These are phyloP conservation scores for Aphanomyces invadans DNA, from an alignment of 352 stramenopile species.

Conservation along the genomic window DNA sequence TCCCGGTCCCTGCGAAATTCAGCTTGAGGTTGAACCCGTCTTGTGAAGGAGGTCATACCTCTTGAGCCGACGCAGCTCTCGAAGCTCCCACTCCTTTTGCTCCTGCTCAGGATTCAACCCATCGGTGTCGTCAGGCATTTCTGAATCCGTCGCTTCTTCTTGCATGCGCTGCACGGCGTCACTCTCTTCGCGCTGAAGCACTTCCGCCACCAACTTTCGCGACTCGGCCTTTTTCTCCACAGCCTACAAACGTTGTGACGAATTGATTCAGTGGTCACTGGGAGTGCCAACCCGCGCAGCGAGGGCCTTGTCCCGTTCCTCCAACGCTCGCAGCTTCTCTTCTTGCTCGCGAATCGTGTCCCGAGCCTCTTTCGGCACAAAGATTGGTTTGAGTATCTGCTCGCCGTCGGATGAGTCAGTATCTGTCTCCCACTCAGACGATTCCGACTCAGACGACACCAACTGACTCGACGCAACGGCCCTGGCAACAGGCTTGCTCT, in stretches of 20 bases:
- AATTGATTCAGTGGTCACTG: neutral
- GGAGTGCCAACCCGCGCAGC: constrained; percentile 37
- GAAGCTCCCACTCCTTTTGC: constrained; percentile 90
- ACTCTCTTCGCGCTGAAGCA: constrained; percentile 60
- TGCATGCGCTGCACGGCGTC: constrained; percentile 29
- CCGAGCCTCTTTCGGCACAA: constrained; percentile 85
- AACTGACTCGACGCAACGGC: neutral
- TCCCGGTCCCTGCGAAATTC: constrained; percentile 85
- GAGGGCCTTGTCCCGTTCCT: constrained; percentile 45
- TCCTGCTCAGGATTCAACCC: constrained; percentile 84
- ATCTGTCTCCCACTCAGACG: constrained; percentile 72
- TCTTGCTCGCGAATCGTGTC: constrained; percentile 77
- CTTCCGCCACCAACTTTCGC: constrained; percentile 64
- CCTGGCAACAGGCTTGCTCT: neutral
- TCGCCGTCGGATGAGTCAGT: constrained; percentile 61
- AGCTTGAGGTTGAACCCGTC: no score
- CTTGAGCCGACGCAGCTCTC: constrained; percentile 90
- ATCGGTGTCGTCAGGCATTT: constrained; percentile 88
- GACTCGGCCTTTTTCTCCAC: constrained; percentile 59
- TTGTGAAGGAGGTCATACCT: constrained; percentile 44
- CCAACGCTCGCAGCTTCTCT: constrained; percentile 65
- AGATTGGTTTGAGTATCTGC: constrained; percentile 85
- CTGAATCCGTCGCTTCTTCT: constrained; percentile 52
- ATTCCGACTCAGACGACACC: constrained; percentile 28
- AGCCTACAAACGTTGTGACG: constrained; percentile 22